Evolutionary conservation across 257 asterid genomes (phyloP).

Genomic region (Lithospermum erythrorhizon): DNA sequence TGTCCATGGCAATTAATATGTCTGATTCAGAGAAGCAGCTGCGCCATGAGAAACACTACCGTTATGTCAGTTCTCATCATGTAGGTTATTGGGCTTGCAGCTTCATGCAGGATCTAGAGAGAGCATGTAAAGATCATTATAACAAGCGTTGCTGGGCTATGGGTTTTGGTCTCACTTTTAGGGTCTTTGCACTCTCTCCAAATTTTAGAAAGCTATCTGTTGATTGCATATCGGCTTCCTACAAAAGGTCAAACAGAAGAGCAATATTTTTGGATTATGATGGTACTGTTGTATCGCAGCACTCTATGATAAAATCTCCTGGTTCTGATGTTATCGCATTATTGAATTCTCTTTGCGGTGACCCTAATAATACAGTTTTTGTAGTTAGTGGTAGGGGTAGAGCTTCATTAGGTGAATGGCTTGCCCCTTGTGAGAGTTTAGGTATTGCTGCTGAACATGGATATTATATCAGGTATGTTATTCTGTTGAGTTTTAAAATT

Average conservation of each 20-base stretch:
- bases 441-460: slow-evolving; percentile 95
- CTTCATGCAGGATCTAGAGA: slow-evolving; percentile 75
- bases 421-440: slow-evolving; percentile 58
- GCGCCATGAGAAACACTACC: slow-evolving; percentile 85
- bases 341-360: slow-evolving; percentile 50
- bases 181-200: slow-evolving; percentile 79
- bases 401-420: slow-evolving; percentile 58
- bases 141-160: slow-evolving; percentile 82
- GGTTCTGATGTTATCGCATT: slow-evolving; percentile 48
- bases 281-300: slow-evolving; percentile 41
- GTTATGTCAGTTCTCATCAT: slow-evolving; percentile 84
- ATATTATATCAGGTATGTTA: slow-evolving; percentile 50
- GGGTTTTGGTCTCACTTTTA: slow-evolving; percentile 73
- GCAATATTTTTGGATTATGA: slow-evolving; percentile 43
- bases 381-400: slow-evolving; percentile 87
- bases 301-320: slow-evolving; percentile 43
- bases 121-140: slow-evolving; percentile 78
- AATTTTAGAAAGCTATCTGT: slow-evolving; percentile 64
- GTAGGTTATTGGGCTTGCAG: slow-evolving; percentile 86
- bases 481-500: no score
- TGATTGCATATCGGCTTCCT: slow-evolving; percentile 55
- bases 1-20: slow-evolving; percentile 49
- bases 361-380: slow-evolving; percentile 65
- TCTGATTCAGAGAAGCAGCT: slow-evolving; percentile 59
- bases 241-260: slow-evolving; percentile 34